Evolutionary conservation across 2,329 filamentous ascomycete genomes (phyloP).

Genomic region (Venturia asperata): DNA sequence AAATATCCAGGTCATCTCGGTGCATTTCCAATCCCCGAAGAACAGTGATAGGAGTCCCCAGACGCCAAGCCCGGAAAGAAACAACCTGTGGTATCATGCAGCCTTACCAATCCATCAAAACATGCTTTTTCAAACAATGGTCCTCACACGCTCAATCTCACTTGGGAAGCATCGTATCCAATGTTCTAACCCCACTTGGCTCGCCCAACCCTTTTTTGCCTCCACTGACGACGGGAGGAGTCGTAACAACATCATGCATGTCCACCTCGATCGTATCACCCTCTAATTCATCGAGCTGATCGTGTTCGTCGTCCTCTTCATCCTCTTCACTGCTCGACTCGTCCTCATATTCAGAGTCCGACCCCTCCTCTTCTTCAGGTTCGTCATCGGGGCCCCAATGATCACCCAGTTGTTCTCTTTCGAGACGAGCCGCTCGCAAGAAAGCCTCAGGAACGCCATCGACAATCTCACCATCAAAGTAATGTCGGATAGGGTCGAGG

Average conservation of each 20-base stretch:
- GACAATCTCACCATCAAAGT: slow-evolving; percentile 25
- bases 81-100: slow-evolving; percentile 8
- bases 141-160: not conserved
- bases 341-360: slow-evolving; percentile 26
- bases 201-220: not conserved
- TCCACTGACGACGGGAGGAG: not conserved
- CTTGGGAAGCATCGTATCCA: not conserved
- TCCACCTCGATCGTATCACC: slow-evolving; percentile 1
- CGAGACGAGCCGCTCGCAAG: not conserved
- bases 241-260: not conserved
- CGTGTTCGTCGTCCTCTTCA: slow-evolving; percentile 22
- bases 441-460: slow-evolving; percentile 24
- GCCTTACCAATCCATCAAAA: not conserved
- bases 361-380: slow-evolving; percentile 21
- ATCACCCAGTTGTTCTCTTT: not conserved
- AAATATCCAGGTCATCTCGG: not conserved
- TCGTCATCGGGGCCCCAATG: not conserved
- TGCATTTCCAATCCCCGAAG: not conserved
- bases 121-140: not conserved
- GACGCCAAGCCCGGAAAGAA: not conserved
- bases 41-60: not conserved
- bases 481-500: slow-evolving; percentile 31
- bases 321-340: slow-evolving; percentile 25
- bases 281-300: not conserved
- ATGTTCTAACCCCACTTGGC: not conserved